Conservation (phyloP, 2,329 filamentous ascomycete species). For the Pyricularia sp. region DNA sequence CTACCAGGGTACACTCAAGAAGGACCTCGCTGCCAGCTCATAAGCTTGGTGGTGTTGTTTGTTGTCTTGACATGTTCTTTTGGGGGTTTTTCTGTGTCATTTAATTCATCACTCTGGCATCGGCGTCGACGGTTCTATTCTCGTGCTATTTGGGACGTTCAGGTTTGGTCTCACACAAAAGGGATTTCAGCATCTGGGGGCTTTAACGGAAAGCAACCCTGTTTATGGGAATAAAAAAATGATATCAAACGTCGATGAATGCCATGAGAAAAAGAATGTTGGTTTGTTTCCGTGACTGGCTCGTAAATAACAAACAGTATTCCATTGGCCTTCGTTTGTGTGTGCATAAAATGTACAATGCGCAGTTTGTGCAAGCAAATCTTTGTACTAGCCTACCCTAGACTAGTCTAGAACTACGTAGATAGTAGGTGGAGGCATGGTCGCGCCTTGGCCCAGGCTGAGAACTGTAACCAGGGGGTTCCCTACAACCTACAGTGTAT, state of each 20-base stretch:
- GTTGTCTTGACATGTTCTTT: background rate
- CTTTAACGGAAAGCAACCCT: constrained; percentile 2
- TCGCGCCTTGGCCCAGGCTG: background rate
- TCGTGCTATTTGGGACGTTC: constrained; percentile 5
- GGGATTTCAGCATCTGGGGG: constrained; percentile 1
- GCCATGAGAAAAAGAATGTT: background rate
- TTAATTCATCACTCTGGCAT: constrained; percentile 4
- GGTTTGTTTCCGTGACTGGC: background rate
- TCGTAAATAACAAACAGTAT: background rate
- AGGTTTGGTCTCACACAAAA: constrained; percentile 4
- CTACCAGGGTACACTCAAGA: constrained; percentile 98
- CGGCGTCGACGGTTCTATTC: constrained; percentile 5
- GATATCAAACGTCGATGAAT: background rate
- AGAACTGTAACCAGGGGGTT: background rate
- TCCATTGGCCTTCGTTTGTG: background rate
- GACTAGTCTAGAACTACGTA: too few relatives aligned
- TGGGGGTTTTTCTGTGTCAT: background rate
- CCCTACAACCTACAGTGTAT: too few relatives aligned
- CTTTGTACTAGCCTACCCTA: background rate
- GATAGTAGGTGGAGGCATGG: background rate
- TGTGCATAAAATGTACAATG: background rate
- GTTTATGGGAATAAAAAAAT: constrained; percentile 1
- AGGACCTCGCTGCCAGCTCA: constrained; percentile 54
- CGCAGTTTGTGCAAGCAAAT: background rate
- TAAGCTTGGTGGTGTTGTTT: constrained; percentile 26